These are phyloP conservation scores for Panaeolus cyanescens DNA, from an alignment of 768 basidiomycete genomes.

Conservation along the genomic window DNA sequence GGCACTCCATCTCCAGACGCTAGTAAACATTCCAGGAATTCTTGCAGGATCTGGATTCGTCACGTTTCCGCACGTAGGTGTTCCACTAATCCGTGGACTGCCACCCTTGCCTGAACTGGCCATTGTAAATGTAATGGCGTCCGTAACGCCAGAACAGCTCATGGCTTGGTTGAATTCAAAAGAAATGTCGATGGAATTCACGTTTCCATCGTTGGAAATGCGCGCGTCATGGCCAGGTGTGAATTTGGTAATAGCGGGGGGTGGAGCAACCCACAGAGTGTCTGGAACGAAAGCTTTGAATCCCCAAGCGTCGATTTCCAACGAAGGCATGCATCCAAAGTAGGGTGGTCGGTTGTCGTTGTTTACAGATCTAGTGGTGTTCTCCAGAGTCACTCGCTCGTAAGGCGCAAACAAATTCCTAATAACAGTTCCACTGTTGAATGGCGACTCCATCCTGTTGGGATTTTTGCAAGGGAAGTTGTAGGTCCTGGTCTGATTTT, in stretches of 20 bases:
- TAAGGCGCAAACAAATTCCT: slow-evolving; percentile 83
- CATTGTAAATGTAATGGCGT: slow-evolving; percentile 65
- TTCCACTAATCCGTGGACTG: slow-evolving; percentile 50
- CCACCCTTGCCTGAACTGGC: slow-evolving; percentile 65
- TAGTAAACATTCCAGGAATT: slow-evolving; percentile 56
- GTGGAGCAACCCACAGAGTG: slow-evolving; percentile 67
- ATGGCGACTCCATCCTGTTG: slow-evolving; percentile 84
- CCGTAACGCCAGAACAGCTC: slow-evolving; percentile 71
- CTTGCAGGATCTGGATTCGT: slow-evolving; percentile 26
- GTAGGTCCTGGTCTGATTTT: slow-evolving; percentile 73
- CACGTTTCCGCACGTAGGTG: background rate
- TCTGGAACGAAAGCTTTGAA: slow-evolving; percentile 82
- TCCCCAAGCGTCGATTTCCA: slow-evolving; percentile 74
- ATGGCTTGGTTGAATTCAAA: slow-evolving; percentile 82
- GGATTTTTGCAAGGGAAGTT: slow-evolving; percentile 54
- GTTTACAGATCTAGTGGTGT: slow-evolving; percentile 67
- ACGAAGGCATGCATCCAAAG: slow-evolving; percentile 68
- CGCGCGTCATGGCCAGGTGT: slow-evolving; percentile 87
- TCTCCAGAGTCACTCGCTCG: slow-evolving; percentile 70
- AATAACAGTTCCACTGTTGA: slow-evolving; percentile 55
- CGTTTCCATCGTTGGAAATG: slow-evolving; percentile 49
- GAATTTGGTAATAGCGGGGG: slow-evolving; percentile 78
- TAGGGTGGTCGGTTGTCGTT: slow-evolving; percentile 60
- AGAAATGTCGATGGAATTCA: slow-evolving; percentile 62
- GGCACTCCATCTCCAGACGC: slow-evolving; percentile 73